phyloP scores from a whole-genome alignment of 257 asterid genomes.

The Cruciata laevipes region DNA sequence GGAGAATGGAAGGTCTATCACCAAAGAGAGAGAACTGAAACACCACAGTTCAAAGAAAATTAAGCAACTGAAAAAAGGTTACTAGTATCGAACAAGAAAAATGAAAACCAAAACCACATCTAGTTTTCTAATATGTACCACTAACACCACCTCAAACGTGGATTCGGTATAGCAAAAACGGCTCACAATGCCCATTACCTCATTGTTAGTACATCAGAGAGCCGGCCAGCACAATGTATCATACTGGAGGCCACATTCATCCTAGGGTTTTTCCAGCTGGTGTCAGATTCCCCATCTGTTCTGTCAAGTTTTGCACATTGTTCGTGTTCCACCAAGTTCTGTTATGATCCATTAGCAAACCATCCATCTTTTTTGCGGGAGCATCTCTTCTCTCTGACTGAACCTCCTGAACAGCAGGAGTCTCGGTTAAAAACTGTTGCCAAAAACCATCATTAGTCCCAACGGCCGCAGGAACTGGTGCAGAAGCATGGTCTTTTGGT shows the following conservation, averaged over 20 bases:
- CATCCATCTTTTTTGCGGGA: slow-evolving; percentile 19
- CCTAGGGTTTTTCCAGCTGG: slow-evolving; percentile 34
- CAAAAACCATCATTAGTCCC: slow-evolving; percentile 72
- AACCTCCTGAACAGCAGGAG: slow-evolving; percentile 45
- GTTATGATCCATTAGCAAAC: slow-evolving; percentile 26
- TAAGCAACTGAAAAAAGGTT: background rate
- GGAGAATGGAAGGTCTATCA: background rate
- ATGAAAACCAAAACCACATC: slow-evolving; percentile 11
- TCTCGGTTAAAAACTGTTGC: slow-evolving; percentile 82
- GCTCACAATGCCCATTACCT: slow-evolving; percentile 3
- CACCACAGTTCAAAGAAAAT: slow-evolving; percentile 2
- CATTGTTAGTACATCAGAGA: slow-evolving; percentile 6
- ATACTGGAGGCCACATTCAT: background rate
- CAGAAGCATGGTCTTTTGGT: slow-evolving; percentile 20
- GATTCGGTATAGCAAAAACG: background rate
- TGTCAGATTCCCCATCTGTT: slow-evolving; percentile 47
- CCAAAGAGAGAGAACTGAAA: background rate
- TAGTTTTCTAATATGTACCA: slow-evolving; percentile 10
- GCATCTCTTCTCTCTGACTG: slow-evolving; percentile 31
- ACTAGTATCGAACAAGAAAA: slow-evolving; percentile 7
- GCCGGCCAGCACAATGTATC: background rate
- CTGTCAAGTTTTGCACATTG: slow-evolving; percentile 38
- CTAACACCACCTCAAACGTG: background rate
- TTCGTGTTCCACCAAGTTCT: slow-evolving; percentile 51
- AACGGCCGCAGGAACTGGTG: slow-evolving; percentile 23